Evolutionary conservation across 1,139 yeast genomes (phyloP).

Genomic region (Candida gigantensis): DNA sequence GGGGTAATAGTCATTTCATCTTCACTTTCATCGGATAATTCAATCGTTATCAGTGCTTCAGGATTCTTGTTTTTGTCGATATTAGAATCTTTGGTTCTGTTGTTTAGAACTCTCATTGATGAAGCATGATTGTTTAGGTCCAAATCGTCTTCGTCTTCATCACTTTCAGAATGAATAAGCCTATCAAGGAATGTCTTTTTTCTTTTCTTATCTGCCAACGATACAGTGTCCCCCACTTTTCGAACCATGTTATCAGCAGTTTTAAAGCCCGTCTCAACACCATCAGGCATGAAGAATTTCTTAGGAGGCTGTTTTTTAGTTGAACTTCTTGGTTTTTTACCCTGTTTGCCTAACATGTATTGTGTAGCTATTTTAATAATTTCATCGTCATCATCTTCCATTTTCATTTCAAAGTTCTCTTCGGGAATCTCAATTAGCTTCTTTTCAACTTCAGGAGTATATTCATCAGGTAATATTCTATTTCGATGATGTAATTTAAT

Average conservation of each 20-base stretch:
- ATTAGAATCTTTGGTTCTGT: too few relatives aligned
- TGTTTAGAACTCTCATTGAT: too few relatives aligned
- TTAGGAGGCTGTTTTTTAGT: slow-evolving; percentile 24
- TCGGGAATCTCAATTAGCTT: slow-evolving; percentile 64
- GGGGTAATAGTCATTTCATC: slow-evolving; percentile 1
- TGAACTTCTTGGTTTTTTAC: slow-evolving; percentile 29
- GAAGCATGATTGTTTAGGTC: background rate
- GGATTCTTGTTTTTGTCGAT: background rate
- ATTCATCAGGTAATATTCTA: slow-evolving; percentile 63
- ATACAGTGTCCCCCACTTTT: slow-evolving; percentile 21
- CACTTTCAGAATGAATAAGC: slow-evolving; percentile 21
- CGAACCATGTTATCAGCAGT: slow-evolving; percentile 55
- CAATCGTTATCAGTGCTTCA: background rate
- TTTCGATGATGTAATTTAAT: slow-evolving; percentile 50
- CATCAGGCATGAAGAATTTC: slow-evolving; percentile 75
- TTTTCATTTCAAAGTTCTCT: slow-evolving; percentile 58
- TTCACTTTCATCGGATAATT: slow-evolving; percentile 1
- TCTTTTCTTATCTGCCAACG: slow-evolving; percentile 15
- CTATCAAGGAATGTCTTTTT: slow-evolving; percentile 22
- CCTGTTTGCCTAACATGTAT: slow-evolving; percentile 33
- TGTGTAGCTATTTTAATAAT: slow-evolving; percentile 63
- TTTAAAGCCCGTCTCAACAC: slow-evolving; percentile 69
- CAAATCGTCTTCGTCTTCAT: background rate
- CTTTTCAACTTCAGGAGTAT: slow-evolving; percentile 57
- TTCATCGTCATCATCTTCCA: slow-evolving; percentile 63